Percentiles rank a stretch among this genome's conserved stretches.
Evolutionary conservation across 129 eudicot species (phyloP).

Genomic region (Logfia minima): DNA sequence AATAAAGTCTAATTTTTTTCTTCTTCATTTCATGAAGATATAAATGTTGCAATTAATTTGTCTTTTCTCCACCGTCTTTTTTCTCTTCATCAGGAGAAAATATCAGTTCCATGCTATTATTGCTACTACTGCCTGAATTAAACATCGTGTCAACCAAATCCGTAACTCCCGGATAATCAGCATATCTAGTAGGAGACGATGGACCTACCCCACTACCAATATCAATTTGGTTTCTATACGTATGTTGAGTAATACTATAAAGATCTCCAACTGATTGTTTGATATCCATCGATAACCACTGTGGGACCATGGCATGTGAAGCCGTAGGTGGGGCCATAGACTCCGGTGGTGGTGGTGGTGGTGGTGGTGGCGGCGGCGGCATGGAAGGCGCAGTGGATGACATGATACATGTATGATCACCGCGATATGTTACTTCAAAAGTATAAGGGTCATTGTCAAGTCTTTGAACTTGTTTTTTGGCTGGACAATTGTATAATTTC

Average conservation of each 20-base stretch:
- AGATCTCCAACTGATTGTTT: constrained; percentile 26
- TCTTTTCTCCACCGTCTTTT: constrained; percentile 35
- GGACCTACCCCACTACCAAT: constrained; percentile 35
- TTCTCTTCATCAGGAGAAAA: constrained; percentile 57
- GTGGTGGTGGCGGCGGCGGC: constrained; percentile 26
- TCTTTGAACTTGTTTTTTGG: constrained; percentile 91
- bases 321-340: constrained; percentile 23
- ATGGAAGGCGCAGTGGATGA: constrained; percentile 80
- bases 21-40: neutral
- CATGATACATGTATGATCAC: constrained; percentile 69
- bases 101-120: constrained; percentile 74
- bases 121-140: constrained; percentile 73
- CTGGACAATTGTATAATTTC: constrained; percentile 72
- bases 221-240: constrained; percentile 17
- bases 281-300: constrained; percentile 61
- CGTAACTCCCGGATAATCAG: constrained; percentile 48
- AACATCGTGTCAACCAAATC: constrained; percentile 70
- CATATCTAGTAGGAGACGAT: constrained; percentile 40
- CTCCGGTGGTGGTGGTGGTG: constrained; percentile 17
- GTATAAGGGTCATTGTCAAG: constrained; percentile 66
- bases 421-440: constrained; percentile 65
- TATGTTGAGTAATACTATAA: constrained; percentile 13
- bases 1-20: neutral
- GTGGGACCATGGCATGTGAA: constrained; percentile 22
- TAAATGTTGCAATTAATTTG: neutral